Conservation (phyloP, 106 monocot species). For the Dioscorea dumetorum region DNA sequence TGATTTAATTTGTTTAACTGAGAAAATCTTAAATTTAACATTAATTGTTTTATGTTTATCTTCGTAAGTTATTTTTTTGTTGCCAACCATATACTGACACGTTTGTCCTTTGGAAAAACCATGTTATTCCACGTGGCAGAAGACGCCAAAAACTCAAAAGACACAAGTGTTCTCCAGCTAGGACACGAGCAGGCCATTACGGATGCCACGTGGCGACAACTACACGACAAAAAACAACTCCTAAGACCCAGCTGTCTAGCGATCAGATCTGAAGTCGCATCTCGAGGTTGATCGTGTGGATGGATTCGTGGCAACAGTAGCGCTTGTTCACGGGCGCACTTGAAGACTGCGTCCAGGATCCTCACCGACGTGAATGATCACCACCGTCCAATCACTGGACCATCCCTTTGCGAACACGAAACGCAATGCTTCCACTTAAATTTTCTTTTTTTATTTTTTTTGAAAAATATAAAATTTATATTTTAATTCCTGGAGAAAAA, state of each 20-base stretch:
- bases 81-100: no score
- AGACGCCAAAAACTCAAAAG: no score
- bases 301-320: background rate
- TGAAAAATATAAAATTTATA: background rate
- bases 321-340: background rate
- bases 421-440: background rate
- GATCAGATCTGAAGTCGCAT: background rate
- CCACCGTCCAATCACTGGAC: background rate
- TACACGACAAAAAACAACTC: background rate
- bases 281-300: background rate
- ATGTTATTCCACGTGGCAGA: no score
- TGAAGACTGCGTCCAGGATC: background rate
- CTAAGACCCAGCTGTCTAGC: background rate
- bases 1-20: no score
- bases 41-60: no score
- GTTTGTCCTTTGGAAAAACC: no score
- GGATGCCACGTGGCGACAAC: background rate
- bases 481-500: background rate
- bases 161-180: no score
- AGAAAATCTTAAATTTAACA: no score
- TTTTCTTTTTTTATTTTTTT: background rate
- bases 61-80: no score
- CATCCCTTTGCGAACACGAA: background rate
- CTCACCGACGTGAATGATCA: background rate
- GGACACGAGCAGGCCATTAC: no score